A percentile compares a stretch with the other conserved stretches of the same genome.
These are phyloP conservation scores for Vanilla planifolia DNA, from an alignment of 106 monocot species.

Conservation along the genomic window DNA sequence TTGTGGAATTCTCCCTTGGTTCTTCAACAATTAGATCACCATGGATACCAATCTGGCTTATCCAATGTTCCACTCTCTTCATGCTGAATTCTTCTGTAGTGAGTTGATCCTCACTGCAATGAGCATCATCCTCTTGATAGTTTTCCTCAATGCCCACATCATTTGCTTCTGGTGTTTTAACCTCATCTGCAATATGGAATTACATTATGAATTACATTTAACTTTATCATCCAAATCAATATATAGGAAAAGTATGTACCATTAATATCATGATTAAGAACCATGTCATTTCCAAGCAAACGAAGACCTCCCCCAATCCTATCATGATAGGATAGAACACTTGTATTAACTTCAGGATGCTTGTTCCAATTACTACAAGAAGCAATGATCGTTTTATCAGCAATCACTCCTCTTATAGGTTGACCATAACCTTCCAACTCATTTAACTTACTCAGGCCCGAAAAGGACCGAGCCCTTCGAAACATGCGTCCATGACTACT, in stretches of 20 bases:
- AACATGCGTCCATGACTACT: neutral
- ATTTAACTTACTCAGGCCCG: slow-evolving; percentile 16
- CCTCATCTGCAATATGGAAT: slow-evolving; percentile 1
- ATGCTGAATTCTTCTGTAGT: slow-evolving; percentile 27
- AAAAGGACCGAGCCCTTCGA: slow-evolving; percentile 29
- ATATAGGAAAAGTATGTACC: neutral
- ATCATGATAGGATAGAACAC: slow-evolving; percentile 3
- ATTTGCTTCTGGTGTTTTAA: slow-evolving; percentile 9
- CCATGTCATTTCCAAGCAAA: slow-evolving; percentile 4
- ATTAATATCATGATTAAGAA: slow-evolving; percentile 3
- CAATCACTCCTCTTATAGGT: neutral
- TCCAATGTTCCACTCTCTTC: slow-evolving; percentile 70
- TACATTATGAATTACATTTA: neutral
- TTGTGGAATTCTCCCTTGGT: slow-evolving; percentile 23
- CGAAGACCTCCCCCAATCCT: neutral
- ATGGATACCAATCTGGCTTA: slow-evolving; percentile 58
- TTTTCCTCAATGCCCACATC: slow-evolving; percentile 6
- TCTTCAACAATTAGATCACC: slow-evolving; percentile 30
- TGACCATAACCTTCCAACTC: neutral
- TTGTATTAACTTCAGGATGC: slow-evolving; percentile 10
- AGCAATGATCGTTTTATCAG: neutral
- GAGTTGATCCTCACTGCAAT: slow-evolving; percentile 14
- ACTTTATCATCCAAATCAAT: slow-evolving; percentile 7
- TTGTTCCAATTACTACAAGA: slow-evolving; percentile 6
- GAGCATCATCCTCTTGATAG: slow-evolving; percentile 6